Base-by-base conservation (phyloP, 129 eudicot species). In the Dittrichia graveolens region DNA sequence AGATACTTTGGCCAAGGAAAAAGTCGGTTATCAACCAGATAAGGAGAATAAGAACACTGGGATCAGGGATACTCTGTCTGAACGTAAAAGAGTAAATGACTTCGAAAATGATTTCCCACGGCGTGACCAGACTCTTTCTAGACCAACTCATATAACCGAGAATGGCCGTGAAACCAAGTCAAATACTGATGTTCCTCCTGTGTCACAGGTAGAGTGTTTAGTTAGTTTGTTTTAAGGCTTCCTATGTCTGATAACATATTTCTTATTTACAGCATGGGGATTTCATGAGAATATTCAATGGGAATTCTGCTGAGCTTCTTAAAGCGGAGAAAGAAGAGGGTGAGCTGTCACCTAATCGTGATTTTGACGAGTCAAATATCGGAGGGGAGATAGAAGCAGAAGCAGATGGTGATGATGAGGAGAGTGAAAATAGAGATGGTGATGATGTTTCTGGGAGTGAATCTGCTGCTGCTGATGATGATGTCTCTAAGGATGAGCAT, bases 251-350 rank as follows among this genome's bases (percentile, higher is more conserved):
- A 24, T 58, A n/a, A 55, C 16, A 57, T 70, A 15, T 41, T 3
- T 72, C 65, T 58, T 80, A 56, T 62, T 5, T 67, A 39, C 82
- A 89, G 95, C 86, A 62, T 65, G 81, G 67, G 61, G 91, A 85
- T 72, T 72, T 48, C 52, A 71, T 78, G 8, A 76, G 84, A 74
- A 69, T 40, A 53, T 38, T 68, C 16, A 84, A 81, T 42, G 94
- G 89, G 57, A 85, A 55, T 48, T 57, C 75, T 47, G 72, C 69
- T 60, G 90, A 82, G 62, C 86, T 82, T 14, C 75, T 83, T 15
- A 94, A 90, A 80, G 76, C 41, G 42, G 99, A 94, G 83, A 94
- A 90, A 89, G 99, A 94, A 83, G 99, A 94, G 77, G 99, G 99
- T 6, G 99, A 94, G 78, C 61, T 94, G 64, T 94, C 97, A 61